These are phyloP conservation scores for Moricandia moricandioides DNA, from an alignment of 345 rosid species.

Conservation along the genomic window DNA sequence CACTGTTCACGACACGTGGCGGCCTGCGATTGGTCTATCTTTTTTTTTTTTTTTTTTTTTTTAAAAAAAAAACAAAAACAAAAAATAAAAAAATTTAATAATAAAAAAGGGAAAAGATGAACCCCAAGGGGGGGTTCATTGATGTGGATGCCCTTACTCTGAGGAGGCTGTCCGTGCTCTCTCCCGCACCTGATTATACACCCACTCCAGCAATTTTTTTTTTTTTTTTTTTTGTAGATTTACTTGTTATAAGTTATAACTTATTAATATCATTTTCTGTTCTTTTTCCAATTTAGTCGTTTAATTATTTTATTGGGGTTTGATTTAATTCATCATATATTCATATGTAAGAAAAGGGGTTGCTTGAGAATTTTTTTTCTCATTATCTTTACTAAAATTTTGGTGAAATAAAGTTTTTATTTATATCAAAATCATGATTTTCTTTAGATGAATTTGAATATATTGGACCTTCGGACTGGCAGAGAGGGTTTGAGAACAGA, in stretches of 20 bases:
- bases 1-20: too few relatives aligned
- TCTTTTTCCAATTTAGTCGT: background rate
- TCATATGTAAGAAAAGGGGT: constrained; percentile 2
- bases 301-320: background rate
- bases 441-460: background rate
- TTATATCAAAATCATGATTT: background rate
- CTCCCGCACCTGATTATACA: constrained; percentile 18
- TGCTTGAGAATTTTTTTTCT: background rate
- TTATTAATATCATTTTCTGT: background rate
- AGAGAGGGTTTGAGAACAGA: background rate
- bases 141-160: too few relatives aligned
- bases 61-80: too few relatives aligned
- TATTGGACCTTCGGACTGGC: background rate
- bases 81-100: too few relatives aligned
- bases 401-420: background rate
- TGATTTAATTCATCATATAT: background rate
- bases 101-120: too few relatives aligned
- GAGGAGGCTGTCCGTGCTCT: constrained; percentile 6
- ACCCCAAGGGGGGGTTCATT: too few relatives aligned
- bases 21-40: too few relatives aligned
- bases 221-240: background rate
- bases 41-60: too few relatives aligned
- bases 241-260: background rate
- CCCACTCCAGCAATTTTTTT: background rate
- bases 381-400: background rate